phyloP scores from a whole-genome alignment of 257 asterid species.

The Solanum rostratum region DNA sequence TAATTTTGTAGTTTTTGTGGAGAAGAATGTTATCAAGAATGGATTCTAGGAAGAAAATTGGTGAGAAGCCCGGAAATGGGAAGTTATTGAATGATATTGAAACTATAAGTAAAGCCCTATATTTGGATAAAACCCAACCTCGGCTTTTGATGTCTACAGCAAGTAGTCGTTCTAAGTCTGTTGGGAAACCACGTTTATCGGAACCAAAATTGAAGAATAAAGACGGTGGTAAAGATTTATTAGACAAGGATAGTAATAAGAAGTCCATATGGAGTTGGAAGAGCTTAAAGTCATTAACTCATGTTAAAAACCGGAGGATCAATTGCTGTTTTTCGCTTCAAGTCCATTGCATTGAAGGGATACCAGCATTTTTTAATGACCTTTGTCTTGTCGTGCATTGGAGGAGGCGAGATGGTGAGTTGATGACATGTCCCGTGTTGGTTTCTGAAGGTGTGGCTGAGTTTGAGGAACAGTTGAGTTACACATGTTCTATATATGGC shows the following conservation, averaged over 20 bases:
- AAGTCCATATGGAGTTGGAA: conserved; percentile 95
- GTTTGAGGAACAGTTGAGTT: conserved; percentile 64
- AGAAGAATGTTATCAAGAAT: conserved; percentile 48
- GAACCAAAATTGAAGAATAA: conserved; percentile 41
- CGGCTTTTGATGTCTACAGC: conserved; percentile 65
- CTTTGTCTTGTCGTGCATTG: conserved; percentile 64
- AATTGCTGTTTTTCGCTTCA: conserved; percentile 62
- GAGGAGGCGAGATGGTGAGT: conserved; percentile 76
- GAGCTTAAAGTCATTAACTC: conserved; percentile 65
- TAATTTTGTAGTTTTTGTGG: conserved; percentile 4
- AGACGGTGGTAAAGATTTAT: conserved; percentile 35
- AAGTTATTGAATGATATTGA: conserved; percentile 68
- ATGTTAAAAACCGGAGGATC: conserved; percentile 52
- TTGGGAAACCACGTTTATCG: conserved; percentile 45
- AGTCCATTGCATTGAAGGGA: conserved; percentile 69
- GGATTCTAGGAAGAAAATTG: conserved; percentile 51
- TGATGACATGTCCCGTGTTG: conserved; percentile 46
- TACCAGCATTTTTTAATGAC: conserved; percentile 48
- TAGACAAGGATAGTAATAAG: conserved; percentile 59
- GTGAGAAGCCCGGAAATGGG: conserved; percentile 48
- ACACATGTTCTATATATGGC: conserved; percentile 69
- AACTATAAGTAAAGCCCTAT: conserved; percentile 51
- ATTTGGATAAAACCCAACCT: conserved; percentile 35
- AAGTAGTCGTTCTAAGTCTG: conserved; percentile 78
- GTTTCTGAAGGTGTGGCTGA: conserved; percentile 58